Evolutionary conservation across 805 yeast genomes (phyloP), one percentile per base, ranked within the genome.

Genomic region (Yarrowia sp.): DNA sequence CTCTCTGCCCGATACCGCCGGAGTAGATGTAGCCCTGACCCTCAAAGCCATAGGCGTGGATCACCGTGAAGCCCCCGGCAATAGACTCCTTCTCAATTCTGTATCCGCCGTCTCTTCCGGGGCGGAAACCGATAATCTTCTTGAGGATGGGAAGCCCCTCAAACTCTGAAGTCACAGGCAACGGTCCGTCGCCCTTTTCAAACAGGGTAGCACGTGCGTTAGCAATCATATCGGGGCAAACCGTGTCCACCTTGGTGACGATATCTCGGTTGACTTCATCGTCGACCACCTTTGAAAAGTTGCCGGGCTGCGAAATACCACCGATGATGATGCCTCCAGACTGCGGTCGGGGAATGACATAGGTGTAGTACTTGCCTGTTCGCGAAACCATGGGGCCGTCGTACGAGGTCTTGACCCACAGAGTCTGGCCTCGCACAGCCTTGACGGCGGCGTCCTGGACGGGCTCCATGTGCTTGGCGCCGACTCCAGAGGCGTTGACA

Each of bases 31-130:
- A 85, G 0, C 89, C 89, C 42, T 86, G 83, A 31, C 86, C 87
- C 15, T 83, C 87, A 47, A 85, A 83, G 1, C 91, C 90, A 72
- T 86, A 87, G 70, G 83, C 83, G 73, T 87, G 91, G 28, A 86
- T 79, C 22, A 86, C 73, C 11, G 69, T 64, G 22, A 36, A 51
- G 4, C 58, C 58, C 5, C 58, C 58, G 4, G 43, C 42, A 14
- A 51, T 22, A 55, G 73, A 72, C 35, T 78, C 81, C 48, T 77
- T 69, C 67, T 82, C 84, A 5, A 86, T 73, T 67, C 88, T 79
- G 7, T 82, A 79, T 14, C 92, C 92, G 8, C 83, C 86, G 17
- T 76, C 70, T 69, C 92, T 77, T 1, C 80, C 88, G 0, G 92
- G 92, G 73, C 92, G 80, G 65, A 86, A 80, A 0, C 90, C 93